Evolutionary conservation across 768 basidiomycete species (phyloP).

Genomic region (Trametes coccinea): DNA sequence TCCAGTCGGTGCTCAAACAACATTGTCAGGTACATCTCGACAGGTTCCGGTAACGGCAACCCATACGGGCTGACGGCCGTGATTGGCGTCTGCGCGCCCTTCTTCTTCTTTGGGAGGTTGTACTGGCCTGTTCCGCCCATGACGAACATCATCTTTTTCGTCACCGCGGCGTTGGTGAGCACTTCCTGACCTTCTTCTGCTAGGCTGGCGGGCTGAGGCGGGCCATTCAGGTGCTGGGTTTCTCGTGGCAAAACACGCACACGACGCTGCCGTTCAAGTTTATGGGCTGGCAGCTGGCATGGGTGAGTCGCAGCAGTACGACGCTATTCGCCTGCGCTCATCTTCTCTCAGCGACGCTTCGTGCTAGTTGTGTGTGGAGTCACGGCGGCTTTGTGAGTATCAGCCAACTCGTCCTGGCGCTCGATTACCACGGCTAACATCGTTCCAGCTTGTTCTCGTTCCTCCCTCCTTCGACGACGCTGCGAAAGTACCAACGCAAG

Average conservation of each 20-base stretch:
- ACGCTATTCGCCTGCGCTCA: neutral
- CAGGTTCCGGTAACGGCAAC: slow-evolving; percentile 59
- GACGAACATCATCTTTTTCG: slow-evolving; percentile 68
- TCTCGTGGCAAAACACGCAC: slow-evolving; percentile 67
- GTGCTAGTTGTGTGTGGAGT: slow-evolving; percentile 73
- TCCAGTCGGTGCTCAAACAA: neutral
- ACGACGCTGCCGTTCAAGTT: slow-evolving; percentile 50
- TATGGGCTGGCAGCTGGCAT: slow-evolving; percentile 66
- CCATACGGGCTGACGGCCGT: slow-evolving; percentile 71
- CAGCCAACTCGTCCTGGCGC: slow-evolving; percentile 17
- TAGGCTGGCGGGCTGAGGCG: neutral
- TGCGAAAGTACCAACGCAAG: slow-evolving; percentile 70
- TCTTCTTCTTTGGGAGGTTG: slow-evolving; percentile 68
- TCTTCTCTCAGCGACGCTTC: slow-evolving; percentile 53
- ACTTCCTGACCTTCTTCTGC: neutral
- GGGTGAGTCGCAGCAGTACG: slow-evolving; percentile 45
- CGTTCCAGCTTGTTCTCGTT: slow-evolving; percentile 60
- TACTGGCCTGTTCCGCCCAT: slow-evolving; percentile 76
- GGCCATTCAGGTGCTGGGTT: slow-evolving; percentile 59
- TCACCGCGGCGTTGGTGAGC: slow-evolving; percentile 61
- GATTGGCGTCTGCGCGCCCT: slow-evolving; percentile 67
- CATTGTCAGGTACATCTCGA: slow-evolving; percentile 63
- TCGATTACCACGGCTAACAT: neutral
- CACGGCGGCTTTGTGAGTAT: slow-evolving; percentile 69
- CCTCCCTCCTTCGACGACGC: slow-evolving; percentile 73